These are phyloP conservation scores for Metarhizium brunneum DNA, from an alignment of 2,329 filamentous ascomycete genomes.

Conservation along the genomic window DNA sequence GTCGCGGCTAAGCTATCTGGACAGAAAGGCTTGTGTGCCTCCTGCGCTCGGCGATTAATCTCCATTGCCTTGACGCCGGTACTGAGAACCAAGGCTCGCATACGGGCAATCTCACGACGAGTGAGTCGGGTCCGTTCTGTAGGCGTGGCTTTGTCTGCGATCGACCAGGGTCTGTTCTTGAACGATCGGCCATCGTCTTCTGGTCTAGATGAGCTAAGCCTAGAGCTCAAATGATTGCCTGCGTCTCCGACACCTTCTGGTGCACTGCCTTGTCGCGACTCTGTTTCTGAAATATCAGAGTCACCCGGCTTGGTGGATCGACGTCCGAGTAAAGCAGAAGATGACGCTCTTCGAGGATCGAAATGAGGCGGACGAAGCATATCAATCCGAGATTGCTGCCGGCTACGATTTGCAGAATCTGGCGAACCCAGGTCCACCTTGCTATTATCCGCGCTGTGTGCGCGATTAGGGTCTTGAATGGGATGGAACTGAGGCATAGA, in stretches of 20 bases:
- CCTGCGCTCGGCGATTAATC: conserved; percentile 57
- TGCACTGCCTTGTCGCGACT: conserved; percentile 21
- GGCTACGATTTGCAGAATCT: conserved; percentile 15
- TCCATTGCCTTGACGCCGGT: conserved; percentile 87
- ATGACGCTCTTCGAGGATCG: conserved; percentile 33
- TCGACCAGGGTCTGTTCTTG: conserved; percentile 39
- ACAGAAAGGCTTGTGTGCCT: conserved; percentile 27
- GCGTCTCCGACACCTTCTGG: conserved; percentile 19
- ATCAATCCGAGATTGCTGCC: conserved; percentile 36
- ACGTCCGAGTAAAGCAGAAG: conserved; percentile 21
- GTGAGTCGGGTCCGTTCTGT: conserved; percentile 34
- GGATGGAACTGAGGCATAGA: conserved; percentile 41
- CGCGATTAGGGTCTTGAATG: conserved; percentile 17
- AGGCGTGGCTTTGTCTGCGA: conserved; percentile 32
- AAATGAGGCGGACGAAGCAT: conserved; percentile 39
- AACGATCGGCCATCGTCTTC: conserved; percentile 13
- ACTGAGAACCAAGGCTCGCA: conserved; percentile 66
- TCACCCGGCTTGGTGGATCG: conserved; percentile 14
- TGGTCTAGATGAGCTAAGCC: conserved; percentile 17
- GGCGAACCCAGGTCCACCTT: conserved; percentile 10
- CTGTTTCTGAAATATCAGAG: conserved; percentile 29
- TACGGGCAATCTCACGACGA: conserved; percentile 70
- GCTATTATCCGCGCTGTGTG: conserved; percentile 8
- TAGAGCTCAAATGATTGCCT: conserved; percentile 27
- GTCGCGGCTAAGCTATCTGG: conserved; percentile 9